Conservation (phyloP, 495 filamentous ascomycete genomes). For the Chlorociboria aeruginascens region DNA sequence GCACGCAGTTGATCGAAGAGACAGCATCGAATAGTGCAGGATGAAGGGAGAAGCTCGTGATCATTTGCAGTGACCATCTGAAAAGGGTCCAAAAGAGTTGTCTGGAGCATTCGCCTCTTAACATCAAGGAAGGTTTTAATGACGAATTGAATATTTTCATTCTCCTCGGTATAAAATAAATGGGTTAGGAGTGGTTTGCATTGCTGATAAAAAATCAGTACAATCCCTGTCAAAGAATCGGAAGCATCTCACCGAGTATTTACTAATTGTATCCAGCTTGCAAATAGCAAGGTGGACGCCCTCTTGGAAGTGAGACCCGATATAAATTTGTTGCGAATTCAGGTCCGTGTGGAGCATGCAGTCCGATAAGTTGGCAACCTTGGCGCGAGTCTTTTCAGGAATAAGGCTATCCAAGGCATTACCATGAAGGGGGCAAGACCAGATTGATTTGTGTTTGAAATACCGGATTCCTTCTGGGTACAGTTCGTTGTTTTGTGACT, state of each 20-base stretch:
- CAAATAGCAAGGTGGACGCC: slow-evolving; percentile 13
- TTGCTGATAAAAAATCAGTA: not conserved
- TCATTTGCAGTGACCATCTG: not conserved
- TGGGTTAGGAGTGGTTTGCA: slow-evolving; percentile 9
- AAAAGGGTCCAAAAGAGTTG: slow-evolving; percentile 13
- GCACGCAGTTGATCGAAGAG: not conserved
- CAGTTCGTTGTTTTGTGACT: not conserved
- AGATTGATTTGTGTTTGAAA: slow-evolving; percentile 5
- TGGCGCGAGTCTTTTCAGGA: slow-evolving; percentile 3
- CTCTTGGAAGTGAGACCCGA: slow-evolving; percentile 20
- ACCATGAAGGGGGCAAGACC: not conserved
- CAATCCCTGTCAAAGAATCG: not conserved
- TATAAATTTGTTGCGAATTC: slow-evolving; percentile 21
- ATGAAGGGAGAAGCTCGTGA: slow-evolving; percentile 2
- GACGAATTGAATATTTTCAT: slow-evolving; percentile 22
- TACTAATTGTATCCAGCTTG: slow-evolving; percentile 27
- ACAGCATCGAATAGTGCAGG: slow-evolving; percentile 2
- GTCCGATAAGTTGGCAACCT: slow-evolving; percentile 18
- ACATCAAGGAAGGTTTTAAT: slow-evolving; percentile 19
- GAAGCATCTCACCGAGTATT: slow-evolving; percentile 22
- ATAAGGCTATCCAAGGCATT: slow-evolving; percentile 11
- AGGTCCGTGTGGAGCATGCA: slow-evolving; percentile 17
- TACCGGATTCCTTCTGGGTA: slow-evolving; percentile 4
- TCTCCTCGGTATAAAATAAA: slow-evolving; percentile 27
- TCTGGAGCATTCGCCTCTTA: slow-evolving; percentile 12